Evolutionary conservation across 345 rosid genomes (phyloP).

Genomic region (Citrus sp.): DNA sequence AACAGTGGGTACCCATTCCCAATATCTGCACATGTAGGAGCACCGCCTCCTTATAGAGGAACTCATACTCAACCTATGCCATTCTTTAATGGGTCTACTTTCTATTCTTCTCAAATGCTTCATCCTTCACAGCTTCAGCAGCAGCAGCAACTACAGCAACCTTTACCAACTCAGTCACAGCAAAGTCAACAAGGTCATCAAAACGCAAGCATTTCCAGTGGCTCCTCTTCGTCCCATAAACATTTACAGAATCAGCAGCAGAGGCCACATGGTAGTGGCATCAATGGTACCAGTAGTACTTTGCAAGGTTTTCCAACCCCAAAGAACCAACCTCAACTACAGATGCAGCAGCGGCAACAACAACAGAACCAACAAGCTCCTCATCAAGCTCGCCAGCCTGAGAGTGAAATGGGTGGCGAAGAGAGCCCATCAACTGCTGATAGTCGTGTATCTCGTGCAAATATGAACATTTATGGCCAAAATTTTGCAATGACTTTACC

Average conservation of each 20-base stretch:
- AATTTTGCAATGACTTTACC: constrained; percentile 62
- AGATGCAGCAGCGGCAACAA: constrained; percentile 59
- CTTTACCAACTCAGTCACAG: constrained; percentile 39
- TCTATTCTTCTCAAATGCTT: constrained; percentile 89
- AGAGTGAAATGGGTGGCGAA: constrained; percentile 64
- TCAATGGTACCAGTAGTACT: constrained; percentile 42
- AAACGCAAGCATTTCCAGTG: constrained; percentile 61
- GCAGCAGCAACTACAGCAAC: constrained; percentile 40
- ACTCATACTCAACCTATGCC: constrained; percentile 70
- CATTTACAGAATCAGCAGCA: constrained; percentile 78
- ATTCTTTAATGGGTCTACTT: constrained; percentile 66
- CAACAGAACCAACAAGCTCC: constrained; percentile 52
- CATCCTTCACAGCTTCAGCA: constrained; percentile 76
- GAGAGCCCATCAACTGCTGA: constrained; percentile 85
- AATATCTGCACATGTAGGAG: constrained; percentile 82
- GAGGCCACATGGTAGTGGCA: constrained; percentile 43
- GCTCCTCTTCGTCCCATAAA: constrained; percentile 76
- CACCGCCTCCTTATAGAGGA: constrained; percentile 70
- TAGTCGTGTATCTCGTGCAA: constrained; percentile 61
- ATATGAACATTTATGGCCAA: constrained; percentile 53
- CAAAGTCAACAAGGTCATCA: constrained; percentile 73
- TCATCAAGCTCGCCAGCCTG: constrained; percentile 57
- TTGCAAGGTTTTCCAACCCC: constrained; percentile 66
- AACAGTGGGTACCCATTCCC: constrained; percentile 79
- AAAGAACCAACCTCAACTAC: constrained; percentile 49